Percentiles rank a stretch among this genome's conserved stretches.
Conservation (phyloP, 257 asterid genomes). For the Lithospermum erythrorhizon region DNA sequence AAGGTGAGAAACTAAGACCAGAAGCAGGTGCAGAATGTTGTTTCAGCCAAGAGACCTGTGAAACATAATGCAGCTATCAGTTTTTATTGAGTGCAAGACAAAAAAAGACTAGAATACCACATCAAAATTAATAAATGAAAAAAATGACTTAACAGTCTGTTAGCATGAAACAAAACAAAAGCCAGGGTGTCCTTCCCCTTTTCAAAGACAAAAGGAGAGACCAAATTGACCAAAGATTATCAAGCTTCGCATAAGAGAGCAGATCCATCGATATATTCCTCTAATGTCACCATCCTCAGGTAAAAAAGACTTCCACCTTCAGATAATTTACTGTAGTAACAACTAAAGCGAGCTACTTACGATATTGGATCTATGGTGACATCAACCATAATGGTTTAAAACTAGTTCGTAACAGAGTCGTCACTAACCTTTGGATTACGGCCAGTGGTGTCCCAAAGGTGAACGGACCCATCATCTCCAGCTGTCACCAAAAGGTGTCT, state of each 20-base stretch:
- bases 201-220: background rate
- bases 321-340: background rate
- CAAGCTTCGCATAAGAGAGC: background rate
- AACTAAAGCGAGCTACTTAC: background rate
- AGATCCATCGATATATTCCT: background rate
- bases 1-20: slow-evolving; percentile 90
- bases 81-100: background rate
- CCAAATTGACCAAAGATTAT: background rate
- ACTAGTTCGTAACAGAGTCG: slow-evolving; percentile 8
- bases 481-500: slow-evolving; percentile 95
- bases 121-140: no score
- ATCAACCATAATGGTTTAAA: slow-evolving; percentile 9
- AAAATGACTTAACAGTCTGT: background rate
- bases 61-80: slow-evolving; percentile 12
- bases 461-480: slow-evolving; percentile 98
- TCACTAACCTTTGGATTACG: slow-evolving; percentile 81
- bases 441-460: slow-evolving; percentile 95
- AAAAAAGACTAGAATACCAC: slow-evolving; percentile 2
- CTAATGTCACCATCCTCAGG: background rate
- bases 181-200: background rate
- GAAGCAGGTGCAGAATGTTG: slow-evolving; percentile 98
- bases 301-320: background rate
- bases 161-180: background rate
- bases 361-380: background rate
- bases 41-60: slow-evolving; percentile 86